Conservation (phyloP, 1,139 yeast genomes). For the Debaryomyces singareniensis region DNA sequence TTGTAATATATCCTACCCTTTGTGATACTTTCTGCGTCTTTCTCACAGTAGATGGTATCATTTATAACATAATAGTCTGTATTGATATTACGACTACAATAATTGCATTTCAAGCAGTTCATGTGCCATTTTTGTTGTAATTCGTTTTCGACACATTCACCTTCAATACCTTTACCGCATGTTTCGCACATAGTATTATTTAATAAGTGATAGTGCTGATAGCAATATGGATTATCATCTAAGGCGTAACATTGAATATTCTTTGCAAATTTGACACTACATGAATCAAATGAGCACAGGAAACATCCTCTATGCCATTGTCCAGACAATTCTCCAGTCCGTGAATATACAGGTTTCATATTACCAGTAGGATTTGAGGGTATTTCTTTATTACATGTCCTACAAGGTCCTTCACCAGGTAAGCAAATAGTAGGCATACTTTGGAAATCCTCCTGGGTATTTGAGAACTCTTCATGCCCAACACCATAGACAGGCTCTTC, state of each 20-base stretch:
- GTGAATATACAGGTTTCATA: constrained; percentile 55
- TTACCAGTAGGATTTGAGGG: constrained; percentile 37
- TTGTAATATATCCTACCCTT: constrained; percentile 16
- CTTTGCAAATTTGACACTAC: constrained; percentile 51
- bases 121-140: constrained; percentile 60
- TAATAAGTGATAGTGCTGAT: constrained; percentile 68
- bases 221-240: constrained; percentile 77
- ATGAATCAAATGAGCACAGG: constrained; percentile 50
- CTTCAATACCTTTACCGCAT: constrained; percentile 80
- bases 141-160: constrained; percentile 81
- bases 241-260: constrained; percentile 72
- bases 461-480: too few relatives aligned
- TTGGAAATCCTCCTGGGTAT: too few relatives aligned
- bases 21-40: constrained; percentile 26
- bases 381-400: constrained; percentile 50
- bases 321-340: constrained; percentile 77
- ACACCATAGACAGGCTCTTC: too few relatives aligned
- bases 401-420: constrained; percentile 72
- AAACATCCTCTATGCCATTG: constrained; percentile 94
- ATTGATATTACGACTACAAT: constrained; percentile 42
- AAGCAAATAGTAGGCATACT: constrained; percentile 22
- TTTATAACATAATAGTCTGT: constrained; percentile 54
- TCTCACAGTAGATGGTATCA: constrained; percentile 47
- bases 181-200: constrained; percentile 70
- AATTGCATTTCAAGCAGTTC: constrained; percentile 52